Conservation (phyloP, 208 protist genomes). For the Crithidia fasciculata region DNA sequence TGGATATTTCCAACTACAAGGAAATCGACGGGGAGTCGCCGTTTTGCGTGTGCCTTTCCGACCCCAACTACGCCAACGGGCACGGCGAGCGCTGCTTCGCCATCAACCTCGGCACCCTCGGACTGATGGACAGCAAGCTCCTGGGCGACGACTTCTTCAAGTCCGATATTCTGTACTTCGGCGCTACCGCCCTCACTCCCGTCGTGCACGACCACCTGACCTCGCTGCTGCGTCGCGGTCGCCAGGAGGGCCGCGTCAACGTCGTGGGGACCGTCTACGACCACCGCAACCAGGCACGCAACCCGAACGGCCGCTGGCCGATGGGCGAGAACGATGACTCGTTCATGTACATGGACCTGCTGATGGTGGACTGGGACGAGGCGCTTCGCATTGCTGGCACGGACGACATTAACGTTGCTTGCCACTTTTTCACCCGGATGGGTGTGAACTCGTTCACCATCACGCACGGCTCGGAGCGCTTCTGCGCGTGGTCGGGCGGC, state of each 20-base stretch:
- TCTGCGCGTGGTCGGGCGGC: conserved; percentile 34
- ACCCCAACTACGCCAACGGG: conserved; percentile 32
- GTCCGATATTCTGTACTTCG: conserved; percentile 34
- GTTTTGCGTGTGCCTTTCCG: conserved; percentile 26
- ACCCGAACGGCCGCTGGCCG: conserved; percentile 25
- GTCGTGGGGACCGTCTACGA: conserved; percentile 42
- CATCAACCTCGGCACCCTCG: conserved; percentile 32
- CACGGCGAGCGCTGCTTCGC: conserved; percentile 38
- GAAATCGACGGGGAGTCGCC: conserved; percentile 9
- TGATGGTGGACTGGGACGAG: conserved; percentile 45
- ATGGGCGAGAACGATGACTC: conserved; percentile 46
- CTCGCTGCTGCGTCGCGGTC: conserved; percentile 24
- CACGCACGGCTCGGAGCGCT: conserved; percentile 25
- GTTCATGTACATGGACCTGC: conserved; percentile 40
- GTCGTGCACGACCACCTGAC: conserved; percentile 37
- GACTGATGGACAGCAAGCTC: background rate
- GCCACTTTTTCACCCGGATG: conserved; percentile 33
- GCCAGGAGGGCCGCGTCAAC: conserved; percentile 27
- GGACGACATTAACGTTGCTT: conserved; percentile 23
- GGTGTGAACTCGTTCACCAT: conserved; percentile 37
- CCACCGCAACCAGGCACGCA: conserved; percentile 24
- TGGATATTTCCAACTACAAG: conserved; percentile 23
- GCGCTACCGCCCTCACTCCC: conserved; percentile 29
- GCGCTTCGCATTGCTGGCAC: conserved; percentile 28
- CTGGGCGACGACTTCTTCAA: conserved; percentile 33